A percentile compares a stretch with the other conserved stretches of the same genome.
phyloP scores from a whole-genome alignment of 768 basidiomycete genomes.

The Dentipellis fragilis region DNA sequence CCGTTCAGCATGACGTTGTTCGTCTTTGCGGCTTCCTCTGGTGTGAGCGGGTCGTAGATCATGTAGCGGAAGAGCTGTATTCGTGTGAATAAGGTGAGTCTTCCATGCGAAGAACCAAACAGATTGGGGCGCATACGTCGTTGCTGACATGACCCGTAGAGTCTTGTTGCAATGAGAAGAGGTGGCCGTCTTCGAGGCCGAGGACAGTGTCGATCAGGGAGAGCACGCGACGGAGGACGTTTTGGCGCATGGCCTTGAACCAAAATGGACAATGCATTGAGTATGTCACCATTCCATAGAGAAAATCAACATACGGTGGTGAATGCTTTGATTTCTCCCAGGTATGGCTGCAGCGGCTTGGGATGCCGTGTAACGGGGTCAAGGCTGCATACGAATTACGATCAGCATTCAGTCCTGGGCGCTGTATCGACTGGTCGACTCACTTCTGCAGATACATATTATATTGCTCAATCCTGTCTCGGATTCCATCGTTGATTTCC shows the following conservation, averaged over 20 bases:
- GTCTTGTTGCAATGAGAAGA: conserved; percentile 24
- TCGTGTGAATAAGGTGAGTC: neutral
- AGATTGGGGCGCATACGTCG: conserved; percentile 7
- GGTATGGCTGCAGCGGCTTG: conserved; percentile 20
- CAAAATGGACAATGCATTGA: neutral
- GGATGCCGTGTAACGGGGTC: conserved; percentile 24
- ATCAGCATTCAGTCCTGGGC: too few species aligned
- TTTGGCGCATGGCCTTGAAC: conserved; percentile 18
- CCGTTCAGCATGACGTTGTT: conserved; percentile 28
- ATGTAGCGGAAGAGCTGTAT: conserved; percentile 25
- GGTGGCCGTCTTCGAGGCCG: conserved; percentile 21
- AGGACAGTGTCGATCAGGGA: conserved; percentile 23
- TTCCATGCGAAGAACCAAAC: too few species aligned
- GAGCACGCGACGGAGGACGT: conserved; percentile 21
- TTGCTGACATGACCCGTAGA: conserved; percentile 18
- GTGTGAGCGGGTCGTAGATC: conserved; percentile 26
- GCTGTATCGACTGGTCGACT: neutral
- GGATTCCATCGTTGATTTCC: conserved; percentile 27
- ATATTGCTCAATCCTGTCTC: conserved; percentile 26
- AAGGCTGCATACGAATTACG: neutral
- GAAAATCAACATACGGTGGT: conserved; percentile 6
- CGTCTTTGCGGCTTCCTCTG: conserved; percentile 20
- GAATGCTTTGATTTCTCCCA: conserved; percentile 23
- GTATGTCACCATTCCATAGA: neutral
- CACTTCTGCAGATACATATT: conserved; percentile 24